Base-by-base conservation (phyloP, 2,329 filamentous ascomycete species). In the Alternaria dauci region DNA sequence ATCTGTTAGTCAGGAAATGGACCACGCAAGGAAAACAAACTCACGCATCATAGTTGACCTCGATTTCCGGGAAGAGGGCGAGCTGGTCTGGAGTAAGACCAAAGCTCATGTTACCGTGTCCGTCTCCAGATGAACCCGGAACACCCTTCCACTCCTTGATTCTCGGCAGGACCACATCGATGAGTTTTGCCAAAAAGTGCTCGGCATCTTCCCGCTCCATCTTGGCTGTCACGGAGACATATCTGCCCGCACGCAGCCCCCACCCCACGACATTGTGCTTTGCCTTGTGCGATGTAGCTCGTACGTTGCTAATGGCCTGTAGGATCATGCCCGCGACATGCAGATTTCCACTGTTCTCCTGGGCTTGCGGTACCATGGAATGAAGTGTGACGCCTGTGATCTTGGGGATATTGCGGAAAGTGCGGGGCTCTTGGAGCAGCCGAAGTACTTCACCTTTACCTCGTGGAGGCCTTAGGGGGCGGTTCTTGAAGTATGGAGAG, bases 131-230 rank as follows among this genome's bases (percentile, higher is more conserved):
- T 43, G 83, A 87, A 50, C 88, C 89, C 69, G 87, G 86, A n/a
- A 91, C 83, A 61, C 95, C 95, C 57, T 87, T 88, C 91, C 93
- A 99, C 71, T 99, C 95, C 84, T 98, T 99, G 80, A 99, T 96
- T 75, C 89, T 91, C 39, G 95, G 95, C 76, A 98, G 85, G 6
- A 99, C 94, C 8, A 98, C 84, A 76, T 96, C 93, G 56, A 98
- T 85, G 69, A 93, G 84, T 82, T 97, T 97, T 73, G 94, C 91
- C 44, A 99, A 76, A 78, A 99, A 97, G 78, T 97, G 90, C 65
- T 92, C 91, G 72, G 96, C 95, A 60, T 90, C 86, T 76, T 95
- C 90, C 30, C 92, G 93, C 57, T 85, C 84, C 64, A 99, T 81
- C 26, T 91, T 90, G 51, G 88, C 89, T 74, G 94, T 97, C 69